Evolutionary conservation across 2,329 filamentous ascomycete species (phyloP), one percentile per base, ranked within the genome.

Genomic region (Neonectria punicea): DNA sequence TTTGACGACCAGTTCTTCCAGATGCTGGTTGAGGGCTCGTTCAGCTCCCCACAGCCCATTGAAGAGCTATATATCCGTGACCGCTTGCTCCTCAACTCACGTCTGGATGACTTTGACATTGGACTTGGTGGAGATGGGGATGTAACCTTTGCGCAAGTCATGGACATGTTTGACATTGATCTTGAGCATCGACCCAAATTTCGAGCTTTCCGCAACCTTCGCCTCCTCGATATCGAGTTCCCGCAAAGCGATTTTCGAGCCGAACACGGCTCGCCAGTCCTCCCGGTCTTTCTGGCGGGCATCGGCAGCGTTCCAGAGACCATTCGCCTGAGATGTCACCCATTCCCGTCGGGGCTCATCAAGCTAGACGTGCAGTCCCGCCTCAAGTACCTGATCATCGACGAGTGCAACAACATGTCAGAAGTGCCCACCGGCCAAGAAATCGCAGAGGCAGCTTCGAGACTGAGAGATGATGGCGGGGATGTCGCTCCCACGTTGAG

Each of bases 1-100:
- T 61, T 61, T 30, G 58, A 61, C 13, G 43, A 61, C 22, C 16
- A 55, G 4, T 61, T 61, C 28, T 44, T 46, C n/a, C 50, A 55
- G 32, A 20, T 54, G 41, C 6, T 61, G 20, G 50, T 32, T 13
- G 50, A 54, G 18, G 44, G 53, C 9, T 49, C 14, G 11, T 61
- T 61, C 16, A 16, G 16, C 3, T 22, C 22, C 2, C 30, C 47
- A 30, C 7, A 50, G 5, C 41, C 58, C 2, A 14, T 61, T n/a
- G 50, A 54, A 18, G 58, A 61, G 30, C 43, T 61, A 11, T 61
- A 61, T 8, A 20, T 61, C 32, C 50, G 58, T 14, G 41, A 51
- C 22, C 32, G 36, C 2, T 41, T 18, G 36, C 6, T 39, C 36
- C 16, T 39, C 14, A 16, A 16, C 7, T 4, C 36, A n/a, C 5